These are phyloP conservation scores for Panus rudis DNA, from an alignment of 768 basidiomycete species.

Conservation along the genomic window DNA sequence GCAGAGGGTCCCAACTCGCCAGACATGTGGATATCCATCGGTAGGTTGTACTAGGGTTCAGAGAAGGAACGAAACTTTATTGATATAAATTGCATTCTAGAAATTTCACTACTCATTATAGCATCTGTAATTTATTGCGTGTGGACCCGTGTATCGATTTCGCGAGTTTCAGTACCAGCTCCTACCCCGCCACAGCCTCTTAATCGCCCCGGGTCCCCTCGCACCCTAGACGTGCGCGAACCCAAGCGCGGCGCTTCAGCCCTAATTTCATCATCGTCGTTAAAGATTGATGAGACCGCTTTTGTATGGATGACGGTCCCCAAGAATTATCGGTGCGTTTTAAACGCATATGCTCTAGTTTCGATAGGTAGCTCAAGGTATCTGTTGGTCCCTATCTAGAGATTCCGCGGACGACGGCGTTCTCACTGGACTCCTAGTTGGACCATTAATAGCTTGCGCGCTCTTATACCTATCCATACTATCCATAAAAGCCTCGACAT, in stretches of 20 bases:
- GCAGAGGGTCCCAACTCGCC: slow-evolving; percentile 23
- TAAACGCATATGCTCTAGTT: neutral
- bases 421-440: slow-evolving; percentile 75
- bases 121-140: slow-evolving; percentile 53
- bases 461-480: slow-evolving; percentile 48
- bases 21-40: slow-evolving; percentile 43
- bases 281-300: slow-evolving; percentile 48
- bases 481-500: slow-evolving; percentile 20
- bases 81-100: slow-evolving; percentile 28
- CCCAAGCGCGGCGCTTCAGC: slow-evolving; percentile 29
- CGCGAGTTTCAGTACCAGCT: slow-evolving; percentile 15
- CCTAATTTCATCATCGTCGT: slow-evolving; percentile 15
- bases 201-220: slow-evolving; percentile 33
- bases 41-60: slow-evolving; percentile 28
- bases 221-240: slow-evolving; percentile 39
- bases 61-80: neutral
- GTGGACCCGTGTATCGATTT: slow-evolving; percentile 51
- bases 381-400: slow-evolving; percentile 34
- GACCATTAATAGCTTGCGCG: slow-evolving; percentile 71
- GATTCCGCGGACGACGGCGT: slow-evolving; percentile 82
- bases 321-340: slow-evolving; percentile 75
- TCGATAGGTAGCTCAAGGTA: slow-evolving; percentile 1
- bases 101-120: slow-evolving; percentile 49
- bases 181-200: slow-evolving; percentile 10
- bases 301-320: slow-evolving; percentile 90